Evolutionary conservation across 805 yeast genomes (phyloP).

Genomic region (Groenewaldozyma salmanticensis): DNA sequence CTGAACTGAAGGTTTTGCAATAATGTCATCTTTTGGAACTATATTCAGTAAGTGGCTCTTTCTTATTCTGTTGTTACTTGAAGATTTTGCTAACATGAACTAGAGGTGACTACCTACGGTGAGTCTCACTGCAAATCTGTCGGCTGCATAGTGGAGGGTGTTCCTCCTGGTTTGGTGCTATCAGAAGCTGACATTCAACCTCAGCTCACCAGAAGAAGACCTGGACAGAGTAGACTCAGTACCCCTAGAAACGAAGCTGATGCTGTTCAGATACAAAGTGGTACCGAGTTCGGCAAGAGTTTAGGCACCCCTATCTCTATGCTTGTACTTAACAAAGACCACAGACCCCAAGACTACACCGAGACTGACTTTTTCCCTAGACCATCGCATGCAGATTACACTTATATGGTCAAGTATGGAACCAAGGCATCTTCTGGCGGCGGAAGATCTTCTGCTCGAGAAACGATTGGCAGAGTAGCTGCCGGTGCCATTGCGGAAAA

Average conservation of each 20-base stretch:
- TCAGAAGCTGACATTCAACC: constrained; percentile 88
- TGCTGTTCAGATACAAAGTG: constrained; percentile 84
- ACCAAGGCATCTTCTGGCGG: constrained; percentile 93
- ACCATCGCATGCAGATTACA: constrained; percentile 96
- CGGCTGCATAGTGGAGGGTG: constrained; percentile 97
- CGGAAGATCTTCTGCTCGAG: constrained; percentile 95
- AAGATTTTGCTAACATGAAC: neutral
- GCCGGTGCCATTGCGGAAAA: constrained; percentile 98
- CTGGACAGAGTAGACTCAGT: constrained; percentile 86
- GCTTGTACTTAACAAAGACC: constrained; percentile 90
- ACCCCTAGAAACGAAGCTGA: constrained; percentile 97
- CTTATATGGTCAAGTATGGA: constrained; percentile 85
- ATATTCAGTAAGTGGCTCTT: constrained; percentile 26
- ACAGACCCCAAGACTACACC: constrained; percentile 90
- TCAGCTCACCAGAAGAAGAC: constrained; percentile 92
- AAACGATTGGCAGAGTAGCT: constrained; percentile 97
- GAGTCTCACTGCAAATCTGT: constrained; percentile 97
- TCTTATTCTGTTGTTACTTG: neutral
- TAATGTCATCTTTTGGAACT: constrained; percentile 70
- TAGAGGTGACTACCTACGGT: constrained; percentile 83
- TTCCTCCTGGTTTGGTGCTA: constrained; percentile 87
- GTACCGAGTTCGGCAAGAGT: constrained; percentile 83
- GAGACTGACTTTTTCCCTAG: constrained; percentile 95
- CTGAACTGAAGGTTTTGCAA: no score
- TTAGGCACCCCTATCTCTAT: constrained; percentile 94